phyloP scores from a whole-genome alignment of 768 basidiomycete species.

The Lactarius quietus region DNA sequence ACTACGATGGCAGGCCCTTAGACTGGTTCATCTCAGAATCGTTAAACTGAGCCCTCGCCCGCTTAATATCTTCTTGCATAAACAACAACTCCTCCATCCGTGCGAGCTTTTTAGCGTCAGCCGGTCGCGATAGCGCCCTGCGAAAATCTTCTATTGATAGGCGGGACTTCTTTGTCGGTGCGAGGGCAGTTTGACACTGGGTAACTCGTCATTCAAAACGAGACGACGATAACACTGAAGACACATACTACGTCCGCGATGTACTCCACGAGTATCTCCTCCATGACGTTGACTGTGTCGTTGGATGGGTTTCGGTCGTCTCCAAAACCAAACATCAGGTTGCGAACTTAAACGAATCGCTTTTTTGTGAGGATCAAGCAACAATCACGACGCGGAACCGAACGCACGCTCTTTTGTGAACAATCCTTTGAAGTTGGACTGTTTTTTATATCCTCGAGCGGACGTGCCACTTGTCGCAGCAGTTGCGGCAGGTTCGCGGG shows the following conservation, averaged over 20 bases:
- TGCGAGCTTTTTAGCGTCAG: constrained; percentile 90
- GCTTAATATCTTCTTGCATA: constrained; percentile 93
- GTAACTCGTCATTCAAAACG: not conserved
- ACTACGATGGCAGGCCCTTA: constrained; percentile 42
- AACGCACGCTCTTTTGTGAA: constrained; percentile 79
- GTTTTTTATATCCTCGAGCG: constrained; percentile 54
- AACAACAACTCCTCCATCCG: constrained; percentile 89
- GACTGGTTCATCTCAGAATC: constrained; percentile 48
- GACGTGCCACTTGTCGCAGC: constrained; percentile 38
- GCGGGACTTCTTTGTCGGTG: constrained; percentile 65
- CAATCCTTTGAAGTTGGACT: constrained; percentile 66
- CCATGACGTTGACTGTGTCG: constrained; percentile 89
- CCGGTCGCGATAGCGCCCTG: constrained; percentile 71
- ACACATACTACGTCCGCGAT: constrained; percentile 81
- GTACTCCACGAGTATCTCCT: constrained; percentile 88
- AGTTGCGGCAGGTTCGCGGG: constrained; percentile 46
- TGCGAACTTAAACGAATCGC: constrained; percentile 52
- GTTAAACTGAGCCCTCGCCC: constrained; percentile 77
- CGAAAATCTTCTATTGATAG: constrained; percentile 84
- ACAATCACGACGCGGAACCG: not conserved
- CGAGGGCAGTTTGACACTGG: constrained; percentile 74
- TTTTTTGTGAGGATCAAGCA: not conserved
- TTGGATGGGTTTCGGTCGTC: constrained; percentile 86
- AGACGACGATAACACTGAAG: constrained; percentile 17
- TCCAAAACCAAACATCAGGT: constrained; percentile 90